These are phyloP conservation scores for Aureobasidium sp. DNA, from an alignment of 2,329 filamentous ascomycete species.

Conservation along the genomic window DNA sequence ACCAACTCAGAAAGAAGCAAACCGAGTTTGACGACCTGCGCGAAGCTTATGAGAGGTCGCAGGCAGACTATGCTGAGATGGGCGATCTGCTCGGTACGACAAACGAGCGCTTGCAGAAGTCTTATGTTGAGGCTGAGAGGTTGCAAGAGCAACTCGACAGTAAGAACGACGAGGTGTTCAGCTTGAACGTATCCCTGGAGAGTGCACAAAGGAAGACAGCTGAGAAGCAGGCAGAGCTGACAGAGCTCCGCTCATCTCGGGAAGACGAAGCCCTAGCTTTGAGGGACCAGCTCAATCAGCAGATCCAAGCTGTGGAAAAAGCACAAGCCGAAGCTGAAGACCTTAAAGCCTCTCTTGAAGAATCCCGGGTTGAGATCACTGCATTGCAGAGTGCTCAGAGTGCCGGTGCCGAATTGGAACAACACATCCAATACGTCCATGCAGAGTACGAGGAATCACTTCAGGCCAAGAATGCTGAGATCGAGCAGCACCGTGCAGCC, in stretches of 20 bases:
- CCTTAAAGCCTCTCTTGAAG: background rate
- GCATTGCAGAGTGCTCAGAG: background rate
- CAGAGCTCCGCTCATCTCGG: background rate
- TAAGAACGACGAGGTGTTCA: background rate
- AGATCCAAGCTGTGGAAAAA: background rate
- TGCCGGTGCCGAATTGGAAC: background rate
- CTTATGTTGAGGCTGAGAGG: background rate
- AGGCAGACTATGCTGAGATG: background rate
- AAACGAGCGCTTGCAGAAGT: background rate
- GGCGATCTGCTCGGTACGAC: background rate
- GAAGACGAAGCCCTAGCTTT: background rate
- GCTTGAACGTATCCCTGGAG: background rate
- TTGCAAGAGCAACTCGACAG: background rate
- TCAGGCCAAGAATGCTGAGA: conserved; percentile 9
- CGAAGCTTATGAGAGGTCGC: background rate
- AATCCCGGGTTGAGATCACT: background rate
- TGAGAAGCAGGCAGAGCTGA: background rate
- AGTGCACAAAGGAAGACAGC: background rate
- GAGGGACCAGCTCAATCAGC: background rate
- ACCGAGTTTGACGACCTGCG: background rate
- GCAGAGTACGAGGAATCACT: conserved; percentile 4
- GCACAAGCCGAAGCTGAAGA: background rate
- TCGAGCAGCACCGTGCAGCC: conserved; percentile 9
- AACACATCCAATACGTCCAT: background rate
- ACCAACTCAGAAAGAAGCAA: background rate